Evolutionary conservation across 306 rosid species (phyloP).

Genomic region (Inga oerstediana): DNA sequence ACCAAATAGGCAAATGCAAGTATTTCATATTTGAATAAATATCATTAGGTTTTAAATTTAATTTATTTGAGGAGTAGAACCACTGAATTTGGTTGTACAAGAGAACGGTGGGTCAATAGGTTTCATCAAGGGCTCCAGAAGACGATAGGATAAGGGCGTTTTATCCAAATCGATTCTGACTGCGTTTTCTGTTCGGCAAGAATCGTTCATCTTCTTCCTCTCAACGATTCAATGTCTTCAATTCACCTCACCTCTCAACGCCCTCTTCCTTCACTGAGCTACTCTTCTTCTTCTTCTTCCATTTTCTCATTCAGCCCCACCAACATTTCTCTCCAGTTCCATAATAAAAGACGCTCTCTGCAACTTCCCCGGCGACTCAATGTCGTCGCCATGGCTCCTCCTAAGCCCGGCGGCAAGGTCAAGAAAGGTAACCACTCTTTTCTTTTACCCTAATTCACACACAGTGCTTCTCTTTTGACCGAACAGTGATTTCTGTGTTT

Average conservation of each 20-base stretch:
- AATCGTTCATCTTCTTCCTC: neutral
- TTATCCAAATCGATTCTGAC: neutral
- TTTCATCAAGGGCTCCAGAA: neutral
- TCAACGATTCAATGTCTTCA: conserved; percentile 58
- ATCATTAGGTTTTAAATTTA: too few species aligned
- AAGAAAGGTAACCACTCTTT: conserved; percentile 65
- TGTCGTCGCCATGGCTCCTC: conserved; percentile 92
- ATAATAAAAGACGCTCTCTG: conserved; percentile 25
- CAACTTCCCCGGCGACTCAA: conserved; percentile 53
- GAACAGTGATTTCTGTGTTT: neutral
- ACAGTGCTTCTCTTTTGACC: too few species aligned
- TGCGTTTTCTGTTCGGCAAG: too few species aligned
- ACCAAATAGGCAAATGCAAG: too few species aligned
- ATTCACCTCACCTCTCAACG: conserved; percentile 41
- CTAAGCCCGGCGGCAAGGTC: conserved; percentile 86
- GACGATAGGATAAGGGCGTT: neutral
- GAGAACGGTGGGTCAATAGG: neutral
- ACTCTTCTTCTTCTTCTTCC: conserved; percentile 53
- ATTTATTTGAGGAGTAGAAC: neutral
- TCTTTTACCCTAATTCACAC: neutral
- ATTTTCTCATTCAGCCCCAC: conserved; percentile 52
- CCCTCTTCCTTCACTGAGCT: conserved; percentile 21
- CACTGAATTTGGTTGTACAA: neutral
- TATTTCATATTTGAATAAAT: too few species aligned
- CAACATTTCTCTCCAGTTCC: conserved; percentile 30